Base-by-base conservation (phyloP, 2,329 filamentous ascomycete genomes). In the Talaromyces albobiverticillius region DNA sequence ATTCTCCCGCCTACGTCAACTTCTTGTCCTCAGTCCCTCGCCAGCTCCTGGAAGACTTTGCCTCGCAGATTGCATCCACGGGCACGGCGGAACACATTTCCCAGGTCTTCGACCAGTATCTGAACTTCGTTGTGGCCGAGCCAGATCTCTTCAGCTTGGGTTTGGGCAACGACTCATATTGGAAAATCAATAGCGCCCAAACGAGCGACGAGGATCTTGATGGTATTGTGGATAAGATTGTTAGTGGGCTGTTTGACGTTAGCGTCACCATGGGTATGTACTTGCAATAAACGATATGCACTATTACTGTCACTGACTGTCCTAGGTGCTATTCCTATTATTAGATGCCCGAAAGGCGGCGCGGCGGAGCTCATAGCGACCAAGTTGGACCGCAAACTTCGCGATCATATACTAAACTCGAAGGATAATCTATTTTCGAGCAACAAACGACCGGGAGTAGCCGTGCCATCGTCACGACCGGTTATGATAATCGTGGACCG, bases 81-180 rank as follows among this genome's bases (percentile, higher is more conserved):
- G 89, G 87, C 23, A 96, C 91, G 0, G 86, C 93, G 4, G 93
- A 97, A 62, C 85, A 89, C 64, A 92, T 99, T 59, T 86, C 92
- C 2, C 92, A 96, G 66, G 83, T 99, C 6, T 99, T 87, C 64
- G 94, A 99, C 69, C 94, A 99, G 69, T 97, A 97, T 67, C 79
- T 99, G 51, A 97, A 99, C 73, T 99, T 97, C 66, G 89, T 97
- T 59, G 93, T 97, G 40, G 89, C 89, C 31, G 94, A 99, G 70
- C 92, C 93, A 4, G 93, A 97, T 69, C 79, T 99, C 4, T 99
- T 99, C 75, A 96, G 89, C 67, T 77, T 99, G 58, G 92, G 92
- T 9, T 89, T 97, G 82, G 87, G 91, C 60, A 94, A 94, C 62
- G 88, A 95, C 70, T 90, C 89, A 8, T 99, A 99, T 70, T 95